Evolutionary conservation across 1,284 basidiomycete species (phyloP).

Genomic region (Sutorius eximius): DNA sequence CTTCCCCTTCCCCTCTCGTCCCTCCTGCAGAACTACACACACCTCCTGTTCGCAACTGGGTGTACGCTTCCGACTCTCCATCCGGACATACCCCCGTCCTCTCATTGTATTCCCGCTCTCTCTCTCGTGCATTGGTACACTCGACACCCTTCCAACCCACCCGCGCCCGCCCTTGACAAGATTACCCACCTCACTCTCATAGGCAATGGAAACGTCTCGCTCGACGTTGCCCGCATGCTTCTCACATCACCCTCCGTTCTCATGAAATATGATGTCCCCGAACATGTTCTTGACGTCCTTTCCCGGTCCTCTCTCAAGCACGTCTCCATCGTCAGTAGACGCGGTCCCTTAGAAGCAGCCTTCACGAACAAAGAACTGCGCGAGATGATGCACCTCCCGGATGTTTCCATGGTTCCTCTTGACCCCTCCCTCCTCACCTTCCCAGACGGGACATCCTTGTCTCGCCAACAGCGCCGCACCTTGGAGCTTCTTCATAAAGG

Average conservation of each 20-base stretch:
- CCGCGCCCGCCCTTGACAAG: constrained; percentile 60
- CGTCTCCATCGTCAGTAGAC: constrained; percentile 82
- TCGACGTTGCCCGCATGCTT: constrained; percentile 92
- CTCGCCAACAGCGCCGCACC: constrained; percentile 67
- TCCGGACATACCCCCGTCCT: constrained; percentile 50
- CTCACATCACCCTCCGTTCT: constrained; percentile 68
- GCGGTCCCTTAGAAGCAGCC: constrained; percentile 88
- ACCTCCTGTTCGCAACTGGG: constrained; percentile 81
- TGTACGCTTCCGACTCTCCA: constrained; percentile 65
- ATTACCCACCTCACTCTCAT: constrained; percentile 79
- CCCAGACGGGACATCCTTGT: constrained; percentile 39
- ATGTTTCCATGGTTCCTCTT: constrained; percentile 68
- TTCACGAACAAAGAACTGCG: constrained; percentile 95
- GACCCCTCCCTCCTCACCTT: constrained; percentile 44
- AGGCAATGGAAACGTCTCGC: constrained; percentile 94
- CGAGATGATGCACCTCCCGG: constrained; percentile 82
- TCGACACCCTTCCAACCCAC: constrained; percentile 71
- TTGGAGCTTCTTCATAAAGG: constrained; percentile 71
- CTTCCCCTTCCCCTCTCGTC: constrained; percentile 56
- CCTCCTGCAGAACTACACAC: constrained; percentile 72
- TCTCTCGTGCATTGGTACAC: constrained; percentile 98
- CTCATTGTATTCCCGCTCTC: constrained; percentile 74
- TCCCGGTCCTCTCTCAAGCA: constrained; percentile 64
- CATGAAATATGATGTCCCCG: constrained; percentile 78
- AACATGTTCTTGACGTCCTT: constrained; percentile 72